Evolutionary conservation across 768 basidiomycete species (phyloP), one percentile per base, ranked within the genome.

Genomic region (Naganishia kalamii): DNA sequence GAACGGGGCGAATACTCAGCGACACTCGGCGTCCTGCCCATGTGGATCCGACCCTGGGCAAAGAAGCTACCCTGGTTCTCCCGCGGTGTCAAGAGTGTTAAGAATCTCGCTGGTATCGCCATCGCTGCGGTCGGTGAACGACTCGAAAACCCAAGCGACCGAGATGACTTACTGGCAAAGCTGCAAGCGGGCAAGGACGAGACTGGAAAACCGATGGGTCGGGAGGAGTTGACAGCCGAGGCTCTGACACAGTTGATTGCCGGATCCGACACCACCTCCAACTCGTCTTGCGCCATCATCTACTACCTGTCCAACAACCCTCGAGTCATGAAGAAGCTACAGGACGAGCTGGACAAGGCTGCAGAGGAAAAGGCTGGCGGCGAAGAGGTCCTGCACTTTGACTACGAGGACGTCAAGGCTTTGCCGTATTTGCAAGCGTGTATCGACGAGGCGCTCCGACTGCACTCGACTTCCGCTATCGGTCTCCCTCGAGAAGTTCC

Each of bases 221-320:
- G 82, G 29, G 85, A 85, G 70, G 92, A 94, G 74, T 79, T 96
- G 63, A 94, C 90, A 0, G 91, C 91, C 0, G 92, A 96, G 79
- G 77, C 71, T 44, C 59, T 74, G 50, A 72, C 72, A 4, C 70
- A 71, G 35, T 48, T 73, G 3, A 67, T 67, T 35, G 66, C 66
- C 40, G 63, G 63, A 27, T 88, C 87, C 3, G 92, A 96, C 72
- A 96, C 92, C 0, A 94, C 92, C 0, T 92, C 91, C 49, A 96
- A 94, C 80, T 92, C 90, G 19, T 89, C 89, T 4, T 92, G 90
- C 70, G 91, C 90, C 12, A 91, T 93, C 73, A 82, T 89, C 25
- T 92, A 90, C 80, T 84, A 90, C 74, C 83, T 96, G 65, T 88
- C 89, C 4, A 79, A 80, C 27, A 84, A 88, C 75, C 89, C 84